phyloP scores from a whole-genome alignment of 257 asterid species.

The Solanum habrochaites region DNA sequence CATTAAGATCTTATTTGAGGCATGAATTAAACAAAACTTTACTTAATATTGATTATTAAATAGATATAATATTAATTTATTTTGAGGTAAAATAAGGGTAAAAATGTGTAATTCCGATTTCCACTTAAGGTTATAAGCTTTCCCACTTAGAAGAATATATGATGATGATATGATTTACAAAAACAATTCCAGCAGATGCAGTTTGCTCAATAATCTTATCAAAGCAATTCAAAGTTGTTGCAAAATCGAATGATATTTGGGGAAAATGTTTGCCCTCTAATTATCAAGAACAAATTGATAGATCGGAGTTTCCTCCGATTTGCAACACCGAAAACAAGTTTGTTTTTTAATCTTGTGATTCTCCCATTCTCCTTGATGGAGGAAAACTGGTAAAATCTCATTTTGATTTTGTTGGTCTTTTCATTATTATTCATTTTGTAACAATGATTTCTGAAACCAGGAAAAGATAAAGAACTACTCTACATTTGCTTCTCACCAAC shows the following conservation, averaged over 20 bases:
- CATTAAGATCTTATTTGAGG: too few relatives aligned
- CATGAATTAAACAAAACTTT: too few relatives aligned
- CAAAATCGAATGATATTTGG: slow-evolving; percentile 10
- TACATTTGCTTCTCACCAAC: not conserved
- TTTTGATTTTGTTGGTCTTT: not conserved
- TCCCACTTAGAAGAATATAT: too few relatives aligned
- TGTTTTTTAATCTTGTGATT: not conserved
- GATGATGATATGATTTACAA: slow-evolving; percentile 12
- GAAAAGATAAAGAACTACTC: not conserved
- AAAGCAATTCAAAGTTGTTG: slow-evolving; percentile 7
- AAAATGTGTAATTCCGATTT: too few relatives aligned
- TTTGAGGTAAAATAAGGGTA: too few relatives aligned
- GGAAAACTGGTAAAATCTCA: not conserved
- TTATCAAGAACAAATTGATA: slow-evolving; percentile 8
- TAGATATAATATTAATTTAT: too few relatives aligned
- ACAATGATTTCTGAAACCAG: not conserved
- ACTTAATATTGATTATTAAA: too few relatives aligned
- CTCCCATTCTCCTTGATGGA: not conserved
- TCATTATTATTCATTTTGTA: not conserved
- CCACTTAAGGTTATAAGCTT: too few relatives aligned
- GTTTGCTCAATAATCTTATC: slow-evolving; percentile 20
- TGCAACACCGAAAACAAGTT: not conserved
- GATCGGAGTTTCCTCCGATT: not conserved
- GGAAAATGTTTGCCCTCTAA: slow-evolving; percentile 18
- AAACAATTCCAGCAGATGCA: slow-evolving; percentile 36